Evolutionary conservation across 2,329 filamentous ascomycete genomes (phyloP), one percentile per base, ranked within the genome.

Genomic region (Trichoderma sp.): DNA sequence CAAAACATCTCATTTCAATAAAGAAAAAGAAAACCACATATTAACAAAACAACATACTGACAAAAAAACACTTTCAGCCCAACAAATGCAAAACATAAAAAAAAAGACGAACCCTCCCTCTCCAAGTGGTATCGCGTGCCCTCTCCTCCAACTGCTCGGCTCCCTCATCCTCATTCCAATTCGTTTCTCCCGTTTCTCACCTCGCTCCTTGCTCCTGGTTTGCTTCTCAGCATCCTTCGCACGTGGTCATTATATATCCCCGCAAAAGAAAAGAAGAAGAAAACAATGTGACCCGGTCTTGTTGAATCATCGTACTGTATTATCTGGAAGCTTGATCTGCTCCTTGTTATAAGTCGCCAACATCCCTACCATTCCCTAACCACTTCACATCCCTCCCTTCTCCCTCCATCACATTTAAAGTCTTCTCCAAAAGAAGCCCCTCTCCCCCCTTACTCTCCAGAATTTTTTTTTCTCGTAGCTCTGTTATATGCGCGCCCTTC

Each of bases 291-390:
- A 50, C 29, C 31, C n/a, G 35, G 64, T 74, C 67, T 33, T 29
- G 56, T 81, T 83, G 77, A 78, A 81, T 82, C 82, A 83, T 83
- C 79, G 80, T 82, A 79, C 78, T 83, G 79, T 83, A 84, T 84
- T 84, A 84, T 82, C 79, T 83, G 78, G 79, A 80, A 79, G 79
- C 80, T 80, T 83, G 80, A 50, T 64, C 75, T 75, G 76, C 76
- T 80, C 77, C 80, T 63, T 80, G 80, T 80, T 83, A 81, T 81
- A 72, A 81, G 62, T 63, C 68, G 77, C 81, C 77, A 82, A 82
- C 79, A 79, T 79, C 69, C n/a, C 66, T 31, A 69, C 80, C 77
- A 75, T 78, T 75, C 11, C 59, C 29, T 29, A 38, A 24, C 71
- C 71, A 77, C 77, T 75, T 75, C 76, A 59, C 33, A 62, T 24